Percentiles rank a stretch among this genome's conserved stretches.
Evolutionary conservation across 2,329 filamentous ascomycete species (phyloP).

Genomic region (Cylindrodendrum hubeiense): DNA sequence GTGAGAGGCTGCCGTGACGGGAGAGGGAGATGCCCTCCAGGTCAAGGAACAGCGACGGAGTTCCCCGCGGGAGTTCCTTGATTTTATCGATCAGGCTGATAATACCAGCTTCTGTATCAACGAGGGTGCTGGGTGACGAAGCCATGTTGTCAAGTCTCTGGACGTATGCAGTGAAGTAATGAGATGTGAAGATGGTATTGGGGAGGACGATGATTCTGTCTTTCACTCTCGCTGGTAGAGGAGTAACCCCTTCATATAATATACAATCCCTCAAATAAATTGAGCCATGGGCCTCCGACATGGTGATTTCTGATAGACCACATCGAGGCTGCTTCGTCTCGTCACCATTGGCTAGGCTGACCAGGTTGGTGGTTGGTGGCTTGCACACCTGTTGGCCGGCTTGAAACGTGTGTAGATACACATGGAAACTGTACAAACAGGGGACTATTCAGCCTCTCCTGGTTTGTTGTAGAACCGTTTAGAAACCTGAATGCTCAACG

Average conservation of each 20-base stretch:
- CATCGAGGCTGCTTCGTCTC: background rate
- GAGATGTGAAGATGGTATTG: background rate
- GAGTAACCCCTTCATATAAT: background rate
- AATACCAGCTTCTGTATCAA: background rate
- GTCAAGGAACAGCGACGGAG: slow-evolving; percentile 13
- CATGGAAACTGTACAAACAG: background rate
- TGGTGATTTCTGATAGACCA: background rate
- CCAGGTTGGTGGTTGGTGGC: background rate
- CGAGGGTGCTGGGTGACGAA: background rate
- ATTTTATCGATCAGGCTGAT: slow-evolving; percentile 3
- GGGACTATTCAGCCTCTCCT: background rate
- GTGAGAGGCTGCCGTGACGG: slow-evolving; percentile 16
- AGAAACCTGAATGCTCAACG: background rate
- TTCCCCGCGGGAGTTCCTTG: background rate
- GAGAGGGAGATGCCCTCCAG: slow-evolving; percentile 14
- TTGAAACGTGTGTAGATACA: background rate
- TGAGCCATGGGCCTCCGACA: background rate
- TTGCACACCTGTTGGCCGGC: background rate
- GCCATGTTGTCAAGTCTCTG: background rate
- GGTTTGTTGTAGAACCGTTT: background rate
- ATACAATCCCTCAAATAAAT: background rate
- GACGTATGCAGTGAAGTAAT: background rate
- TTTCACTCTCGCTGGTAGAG: background rate
- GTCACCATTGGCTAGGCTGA: background rate
- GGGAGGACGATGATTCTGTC: background rate